Evolutionary conservation across 2,329 filamentous ascomycete genomes (phyloP), one percentile per base, ranked within the genome.

Genomic region (Pseudogymnoascus sp.): DNA sequence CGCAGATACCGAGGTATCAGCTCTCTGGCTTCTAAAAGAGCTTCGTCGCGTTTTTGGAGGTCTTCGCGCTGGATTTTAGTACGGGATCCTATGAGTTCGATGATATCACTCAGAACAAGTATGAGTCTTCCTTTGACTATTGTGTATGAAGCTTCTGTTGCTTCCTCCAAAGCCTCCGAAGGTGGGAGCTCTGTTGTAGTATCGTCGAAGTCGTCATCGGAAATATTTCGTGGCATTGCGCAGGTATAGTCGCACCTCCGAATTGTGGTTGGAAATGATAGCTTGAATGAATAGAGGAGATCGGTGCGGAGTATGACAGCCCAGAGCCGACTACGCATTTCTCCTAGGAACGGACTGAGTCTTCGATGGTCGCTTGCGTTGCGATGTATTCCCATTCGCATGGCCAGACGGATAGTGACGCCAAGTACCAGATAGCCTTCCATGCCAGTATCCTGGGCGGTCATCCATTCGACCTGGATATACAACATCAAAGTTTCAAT

Each of bases 381-480:
- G 3, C 63, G 63, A 18, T 64, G 63, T 36, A 62, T 62, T 8
- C 63, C 63, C 63, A 63, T 63, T 59, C 61, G 61, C 63, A 64
- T 64, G 12, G 63, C 63, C 10, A 64, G 63, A 25, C 63, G 60
- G 31, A 60, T 59, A 4, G 63, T 25, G 10, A 62, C 21, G 4
- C 64, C 64, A 38, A 66, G 62, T 23, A 66, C 31, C 4, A 65
- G 8, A 21, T 46, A 62, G 10, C 46, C 59, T 23, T 66, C 65
- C 44, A 66, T 63, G 2, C 31, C 50, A 21, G 16, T 34, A 64
- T 66, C 62, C 34, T 36, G 65, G 3, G 62, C 38, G 1, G 36
- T 64, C 18, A 66, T 61, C 64, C 65, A 64, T 59, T 66, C 64
- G n/a, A 59, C 42, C 50, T 65, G 31, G 12, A 64, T 40, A 25